Percentiles rank a stretch among this genome's conserved stretches.
Conservation (phyloP, 2,329 filamentous ascomycete genomes). For the Nigrograna mackinnonii region DNA sequence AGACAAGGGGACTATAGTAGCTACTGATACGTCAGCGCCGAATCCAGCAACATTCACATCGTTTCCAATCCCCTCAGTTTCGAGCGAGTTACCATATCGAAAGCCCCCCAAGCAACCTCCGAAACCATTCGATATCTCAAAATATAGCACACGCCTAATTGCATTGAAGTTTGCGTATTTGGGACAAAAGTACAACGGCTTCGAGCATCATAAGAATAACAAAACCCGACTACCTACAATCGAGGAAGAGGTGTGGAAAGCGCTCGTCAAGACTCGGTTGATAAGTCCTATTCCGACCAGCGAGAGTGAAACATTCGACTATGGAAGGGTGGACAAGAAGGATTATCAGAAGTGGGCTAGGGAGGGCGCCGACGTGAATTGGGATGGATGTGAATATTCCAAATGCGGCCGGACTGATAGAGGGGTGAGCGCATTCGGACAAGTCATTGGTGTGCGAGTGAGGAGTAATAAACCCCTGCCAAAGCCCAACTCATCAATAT, state of each 20-base stretch:
- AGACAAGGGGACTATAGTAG: neutral
- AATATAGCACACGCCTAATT: constrained; percentile 81
- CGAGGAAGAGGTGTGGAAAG: constrained; percentile 93
- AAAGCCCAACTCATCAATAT: constrained; percentile 11
- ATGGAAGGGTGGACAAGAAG: constrained; percentile 25
- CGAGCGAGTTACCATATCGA: constrained; percentile 16
- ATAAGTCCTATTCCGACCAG: constrained; percentile 54
- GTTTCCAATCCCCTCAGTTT: constrained; percentile 2
- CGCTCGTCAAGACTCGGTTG: constrained; percentile 77
- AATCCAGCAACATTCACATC: constrained; percentile 5
- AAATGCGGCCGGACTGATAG: constrained; percentile 94
- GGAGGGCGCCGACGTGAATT: constrained; percentile 63
- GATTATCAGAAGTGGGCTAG: constrained; percentile 41
- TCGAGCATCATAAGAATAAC: constrained; percentile 80
- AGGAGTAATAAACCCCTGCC: constrained; percentile 73
- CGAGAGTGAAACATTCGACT: constrained; percentile 20
- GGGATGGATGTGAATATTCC: constrained; percentile 84
- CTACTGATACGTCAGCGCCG: constrained; percentile 2
- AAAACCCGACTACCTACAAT: constrained; percentile 74
- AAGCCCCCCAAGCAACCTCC: constrained; percentile 39
- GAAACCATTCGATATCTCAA: constrained; percentile 72
- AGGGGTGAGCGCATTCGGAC: constrained; percentile 95
- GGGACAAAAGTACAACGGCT: constrained; percentile 88
- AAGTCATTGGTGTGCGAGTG: constrained; percentile 84
- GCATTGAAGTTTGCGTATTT: constrained; percentile 94